Percentiles rank a stretch among this genome's conserved stretches.
Evolutionary conservation across 768 basidiomycete genomes (phyloP).

Genomic region (Lactarius akahatsu): DNA sequence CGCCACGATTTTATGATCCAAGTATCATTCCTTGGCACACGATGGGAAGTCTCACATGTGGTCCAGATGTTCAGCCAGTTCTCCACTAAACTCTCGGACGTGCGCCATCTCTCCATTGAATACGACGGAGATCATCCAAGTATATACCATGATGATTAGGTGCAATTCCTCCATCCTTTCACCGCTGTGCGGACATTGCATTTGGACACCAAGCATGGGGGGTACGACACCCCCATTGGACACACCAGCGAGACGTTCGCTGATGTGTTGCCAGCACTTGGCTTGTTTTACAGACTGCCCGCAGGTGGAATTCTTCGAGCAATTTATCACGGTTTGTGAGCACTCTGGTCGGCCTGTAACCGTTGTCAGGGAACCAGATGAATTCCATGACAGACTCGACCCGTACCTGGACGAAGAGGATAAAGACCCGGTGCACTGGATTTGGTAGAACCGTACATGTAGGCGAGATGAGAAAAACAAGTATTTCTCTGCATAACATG

Average conservation of each 20-base stretch:
- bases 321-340: background rate
- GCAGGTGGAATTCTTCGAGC: background rate
- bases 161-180: background rate
- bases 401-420: no score
- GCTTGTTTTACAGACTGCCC: background rate
- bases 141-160: background rate
- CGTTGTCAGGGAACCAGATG: background rate
- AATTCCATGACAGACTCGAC: no score
- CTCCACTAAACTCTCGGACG: background rate
- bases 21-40: no score
- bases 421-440: no score
- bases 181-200: background rate
- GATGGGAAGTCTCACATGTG: background rate
- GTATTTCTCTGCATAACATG: no score
- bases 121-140: no score
- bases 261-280: background rate
- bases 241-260: background rate
- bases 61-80: background rate
- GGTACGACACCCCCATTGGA: no score
- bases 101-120: background rate
- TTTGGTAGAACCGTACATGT: no score
- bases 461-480: no score
- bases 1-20: no score
- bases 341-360: background rate
- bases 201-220: no score